Evolutionary conservation across 2,329 filamentous ascomycete species (phyloP).

Genomic region (Dothiorella sarmentorum): DNA sequence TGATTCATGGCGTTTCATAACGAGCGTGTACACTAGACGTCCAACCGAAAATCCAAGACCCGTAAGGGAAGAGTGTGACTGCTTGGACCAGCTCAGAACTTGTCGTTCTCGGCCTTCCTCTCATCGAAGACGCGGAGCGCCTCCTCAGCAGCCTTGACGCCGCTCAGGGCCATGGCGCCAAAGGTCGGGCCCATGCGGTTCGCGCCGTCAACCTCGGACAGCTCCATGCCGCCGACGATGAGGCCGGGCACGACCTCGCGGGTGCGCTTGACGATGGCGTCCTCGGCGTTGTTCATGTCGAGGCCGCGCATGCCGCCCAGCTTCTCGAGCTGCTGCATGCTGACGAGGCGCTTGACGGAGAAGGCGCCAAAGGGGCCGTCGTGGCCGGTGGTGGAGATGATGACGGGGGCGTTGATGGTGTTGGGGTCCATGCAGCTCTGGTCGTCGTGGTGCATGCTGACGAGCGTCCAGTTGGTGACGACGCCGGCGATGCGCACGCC

Average conservation of each 20-base stretch:
- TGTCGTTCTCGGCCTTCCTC: slow-evolving; percentile 72
- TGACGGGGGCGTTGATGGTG: slow-evolving; percentile 87
- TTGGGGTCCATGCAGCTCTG: slow-evolving; percentile 97
- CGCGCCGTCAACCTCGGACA: slow-evolving; percentile 84
- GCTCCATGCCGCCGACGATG: slow-evolving; percentile 92
- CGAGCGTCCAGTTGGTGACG: slow-evolving; percentile 94
- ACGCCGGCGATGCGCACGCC: slow-evolving; percentile 76
- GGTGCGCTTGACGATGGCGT: slow-evolving; percentile 89
- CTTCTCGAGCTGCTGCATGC: slow-evolving; percentile 78
- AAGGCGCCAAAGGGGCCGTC: slow-evolving; percentile 91
- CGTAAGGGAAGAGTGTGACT: not conserved
- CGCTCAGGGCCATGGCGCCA: slow-evolving; percentile 82
- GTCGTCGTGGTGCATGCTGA: slow-evolving; percentile 81
- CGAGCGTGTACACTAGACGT: not conserved
- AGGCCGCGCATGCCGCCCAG: slow-evolving; percentile 89
- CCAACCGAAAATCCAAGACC: not conserved
- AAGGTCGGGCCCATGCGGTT: slow-evolving; percentile 91
- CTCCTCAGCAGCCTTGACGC: slow-evolving; percentile 89
- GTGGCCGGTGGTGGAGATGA: slow-evolving; percentile 88
- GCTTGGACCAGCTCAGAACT: not conserved
- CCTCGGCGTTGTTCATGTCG: slow-evolving; percentile 88
- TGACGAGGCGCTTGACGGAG: slow-evolving; percentile 83
- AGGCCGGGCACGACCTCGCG: slow-evolving; percentile 83
- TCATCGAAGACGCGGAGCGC: slow-evolving; percentile 72
- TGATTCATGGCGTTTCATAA: not conserved